phyloP scores from a whole-genome alignment of 1,139 yeast genomes.

The Suhomyces atakaporum region DNA sequence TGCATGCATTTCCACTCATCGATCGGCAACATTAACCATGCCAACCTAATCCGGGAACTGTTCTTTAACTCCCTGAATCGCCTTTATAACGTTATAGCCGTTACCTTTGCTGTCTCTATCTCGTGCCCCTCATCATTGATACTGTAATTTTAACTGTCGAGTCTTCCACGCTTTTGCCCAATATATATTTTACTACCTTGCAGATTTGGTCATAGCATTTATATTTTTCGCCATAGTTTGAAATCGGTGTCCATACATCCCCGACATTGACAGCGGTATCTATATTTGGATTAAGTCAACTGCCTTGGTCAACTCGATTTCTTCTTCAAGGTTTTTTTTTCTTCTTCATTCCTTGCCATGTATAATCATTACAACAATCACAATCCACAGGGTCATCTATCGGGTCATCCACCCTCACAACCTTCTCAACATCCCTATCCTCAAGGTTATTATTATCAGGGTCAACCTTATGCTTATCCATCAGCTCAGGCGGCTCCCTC shows the following conservation, averaged over 20 bases:
- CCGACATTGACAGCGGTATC: background rate
- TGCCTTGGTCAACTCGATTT: background rate
- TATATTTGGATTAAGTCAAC: background rate
- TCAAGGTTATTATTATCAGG: conserved; percentile 9
- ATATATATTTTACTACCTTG: too few relatives aligned
- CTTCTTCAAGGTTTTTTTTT: background rate
- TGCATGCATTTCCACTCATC: conserved; percentile 1
- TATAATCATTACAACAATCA: conserved; percentile 11
- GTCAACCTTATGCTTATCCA: conserved; percentile 2
- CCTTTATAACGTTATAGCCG: background rate
- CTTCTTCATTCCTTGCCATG: conserved; percentile 3
- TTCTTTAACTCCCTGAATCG: background rate
- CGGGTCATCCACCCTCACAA: conserved; percentile 8
- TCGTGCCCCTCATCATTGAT: background rate
- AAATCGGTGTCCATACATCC: background rate
- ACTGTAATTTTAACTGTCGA: background rate
- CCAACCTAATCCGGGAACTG: background rate
- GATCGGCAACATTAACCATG: background rate
- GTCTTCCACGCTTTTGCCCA: background rate
- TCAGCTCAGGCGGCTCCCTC: background rate
- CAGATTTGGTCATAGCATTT: background rate
- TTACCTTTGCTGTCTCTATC: too few relatives aligned
- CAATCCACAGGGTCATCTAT: conserved; percentile 6
- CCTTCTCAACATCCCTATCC: conserved; percentile 2
- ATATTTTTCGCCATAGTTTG: background rate